Evolutionary conservation across 306 rosid species (phyloP), one percentile per base, ranked within the genome.

Genomic region (Glycyrrhiza uralensis): DNA sequence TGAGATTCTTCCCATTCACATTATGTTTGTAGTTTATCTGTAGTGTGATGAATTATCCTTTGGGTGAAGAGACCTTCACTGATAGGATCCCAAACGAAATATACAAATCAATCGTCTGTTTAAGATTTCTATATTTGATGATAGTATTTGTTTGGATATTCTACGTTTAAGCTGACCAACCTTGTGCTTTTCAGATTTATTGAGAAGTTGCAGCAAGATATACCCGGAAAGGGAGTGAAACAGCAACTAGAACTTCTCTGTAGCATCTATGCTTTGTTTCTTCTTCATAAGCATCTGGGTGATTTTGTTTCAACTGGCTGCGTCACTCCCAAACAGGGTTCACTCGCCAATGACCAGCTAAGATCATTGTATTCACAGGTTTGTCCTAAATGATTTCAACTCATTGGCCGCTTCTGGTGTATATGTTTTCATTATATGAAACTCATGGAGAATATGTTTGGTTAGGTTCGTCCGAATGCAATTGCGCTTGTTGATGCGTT

Each of bases 201-300:
- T 41, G 99, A 89, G 74, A 91, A 88, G 85, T 66, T 94, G 86
- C 82, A 87, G 74, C 89, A 88, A 82, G 90, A 86, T 78, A 87
- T 94, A 44, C 89, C 99, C 5, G 97, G 97, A 78, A 87, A 87
- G 66, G 97, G 99, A 61, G 96, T 94, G 81, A 94, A 91, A 81
- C 83, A 82, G 24, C 97, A 88, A 71, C 69, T 94, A 69, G 83
- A 82, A 86, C 71, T 35, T 67, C 99, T 94, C 44, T 87, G 93
- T 67, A 77, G 79, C 78, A 41, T 94, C 67, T 94, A 94, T 84
- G 96, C 96, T 50, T 57, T 94, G 81, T 77, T 18, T 72, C 84
- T 85, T 60, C 87, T 94, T 72, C 93, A 85, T 83, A 94, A 88
- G 76, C 85, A 89, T 90, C 69, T 72, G 69, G 99, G 99, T 57